Base-by-base conservation (phyloP, 495 filamentous ascomycete species). In the Massariosphaeria phaeospora region DNA sequence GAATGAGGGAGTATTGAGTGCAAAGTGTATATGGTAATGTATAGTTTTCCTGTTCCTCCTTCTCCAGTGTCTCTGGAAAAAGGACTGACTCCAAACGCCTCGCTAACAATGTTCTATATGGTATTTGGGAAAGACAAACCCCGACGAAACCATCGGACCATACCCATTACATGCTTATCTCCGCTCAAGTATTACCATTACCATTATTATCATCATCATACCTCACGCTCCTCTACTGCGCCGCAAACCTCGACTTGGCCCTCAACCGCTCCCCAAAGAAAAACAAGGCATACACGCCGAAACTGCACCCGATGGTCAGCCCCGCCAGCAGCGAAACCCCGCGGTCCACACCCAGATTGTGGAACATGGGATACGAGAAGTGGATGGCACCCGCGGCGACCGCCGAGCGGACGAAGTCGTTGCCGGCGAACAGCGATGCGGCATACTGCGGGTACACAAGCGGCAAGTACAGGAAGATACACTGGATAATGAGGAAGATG, bases 401-500 rank as follows among this genome's bases (percentile, higher is more conserved):
- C 0, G 73, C 69, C 33, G 69, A 73, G 41, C 80, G 70, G 48
- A 76, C 73, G 65, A 80, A 76, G 63, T 83, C 79, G 67, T 84
- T 85, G 8, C 75, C 76, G 1, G 82, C 81, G 54, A 85, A 83
- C 49, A 84, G 61, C 40, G 67, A 72, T 1, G 83, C 81, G 6
- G 81, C 79, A 57, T 85, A 84, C 58, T 76, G 73, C 17, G 81
- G 81, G 60, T 85, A 85, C 1, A 70, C 72, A 1, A 84, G 57
- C 0, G 81, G 79, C 18, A 86, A 71, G 65, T 84, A 84, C 17
- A 84, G 64, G 66, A 86, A 84, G 48, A 85, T 71, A 68, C 79
- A 82, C 66, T 84, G 81, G 69, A 83, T 76, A 30, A 79, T 59
- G 41, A 77, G 65, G 60, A 78, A 79, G 15, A 77, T 69, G 15